Evolutionary conservation across 2,329 filamentous ascomycete species (phyloP), one percentile per base, ranked within the genome.

Genomic region (Didymella glomerata): DNA sequence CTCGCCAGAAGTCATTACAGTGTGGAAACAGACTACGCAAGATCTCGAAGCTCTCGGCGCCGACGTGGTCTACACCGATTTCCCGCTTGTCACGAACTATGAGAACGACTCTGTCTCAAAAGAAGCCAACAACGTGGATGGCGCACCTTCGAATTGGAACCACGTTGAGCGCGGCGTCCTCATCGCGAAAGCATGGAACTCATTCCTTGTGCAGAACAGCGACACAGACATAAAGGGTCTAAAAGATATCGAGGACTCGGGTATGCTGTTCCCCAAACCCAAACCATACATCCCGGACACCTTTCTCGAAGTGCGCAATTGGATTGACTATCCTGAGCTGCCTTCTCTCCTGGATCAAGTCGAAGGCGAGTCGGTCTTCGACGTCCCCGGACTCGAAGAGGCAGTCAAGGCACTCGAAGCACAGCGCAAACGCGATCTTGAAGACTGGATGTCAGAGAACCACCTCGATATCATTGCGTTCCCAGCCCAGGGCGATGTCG

Each of bases 121-220:
- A 2, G 71, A 76, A 44, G 62, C 77, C 5, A 79, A 79, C 51
- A 81, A 81, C 25, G 77, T 82, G 10, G 66, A 71, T 0, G 74
- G 78, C 5, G 75, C 80, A 28, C 79, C 81, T 1, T 72, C 77
- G 1, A 75, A 79, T 54, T 85, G 82, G 82, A 78, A 80, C 38
- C 70, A 67, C 48, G 76, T 78, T 25, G 83, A 85, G 63, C 76
- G 82, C 54, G 76, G 81, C 20, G 71, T 79, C n/a, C 72, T 85
- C 1, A 80, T 84, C 2, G 81, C 83, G 1, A 80, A 81, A 61
- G 78, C 80, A 0, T 85, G 84, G 83, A 79, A 85, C 54, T 79
- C 82, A 44, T 86, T 85, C 51, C 73, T 85, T 2, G 60, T 64
- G 2, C 59, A 70, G 1, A 83, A 83, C 59, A 70, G 68, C 8